These are phyloP conservation scores for Garcia nutans DNA, from an alignment of 345 rosid species.

Conservation along the genomic window DNA sequence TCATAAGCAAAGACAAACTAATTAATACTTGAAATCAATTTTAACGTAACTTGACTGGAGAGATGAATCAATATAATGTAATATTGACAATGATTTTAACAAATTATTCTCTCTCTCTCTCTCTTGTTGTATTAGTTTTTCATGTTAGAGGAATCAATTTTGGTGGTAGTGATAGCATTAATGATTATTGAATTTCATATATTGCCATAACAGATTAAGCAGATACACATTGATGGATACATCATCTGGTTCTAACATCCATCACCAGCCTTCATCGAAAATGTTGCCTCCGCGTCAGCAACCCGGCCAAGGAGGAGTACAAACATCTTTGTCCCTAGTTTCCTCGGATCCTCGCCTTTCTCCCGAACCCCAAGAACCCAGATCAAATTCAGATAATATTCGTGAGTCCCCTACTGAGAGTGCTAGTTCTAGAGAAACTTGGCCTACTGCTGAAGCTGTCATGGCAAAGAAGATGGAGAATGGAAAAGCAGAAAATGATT, in stretches of 20 bases:
- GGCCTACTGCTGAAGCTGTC: conserved; percentile 73
- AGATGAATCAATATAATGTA: not conserved
- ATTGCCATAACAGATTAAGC: not conserved
- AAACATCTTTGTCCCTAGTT: conserved; percentile 63
- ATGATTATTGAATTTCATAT: not conserved
- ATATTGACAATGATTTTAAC: not conserved
- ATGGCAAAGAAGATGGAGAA: conserved; percentile 65
- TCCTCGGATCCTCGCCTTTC: conserved; percentile 66
- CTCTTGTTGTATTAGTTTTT: not conserved
- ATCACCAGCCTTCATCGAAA: conserved; percentile 52
- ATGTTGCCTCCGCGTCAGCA: conserved; percentile 96
- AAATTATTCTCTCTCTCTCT: not conserved
- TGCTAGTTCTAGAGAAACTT: conserved; percentile 93
- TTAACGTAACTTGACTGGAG: not conserved
- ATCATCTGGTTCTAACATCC: conserved; percentile 84
- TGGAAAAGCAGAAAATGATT: conserved; percentile 62
- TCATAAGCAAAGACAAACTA: not conserved
- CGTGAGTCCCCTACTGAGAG: conserved; percentile 97
- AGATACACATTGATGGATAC: conserved; percentile 59
- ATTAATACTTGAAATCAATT: not conserved
- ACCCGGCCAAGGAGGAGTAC: conserved; percentile 55
- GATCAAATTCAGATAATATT: conserved; percentile 65
- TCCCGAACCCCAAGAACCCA: conserved; percentile 56
- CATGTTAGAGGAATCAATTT: not conserved
- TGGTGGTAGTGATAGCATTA: not conserved